phyloP scores from a whole-genome alignment of 169 alveolate genomes.

The Besnoitia besnoiti region DNA sequence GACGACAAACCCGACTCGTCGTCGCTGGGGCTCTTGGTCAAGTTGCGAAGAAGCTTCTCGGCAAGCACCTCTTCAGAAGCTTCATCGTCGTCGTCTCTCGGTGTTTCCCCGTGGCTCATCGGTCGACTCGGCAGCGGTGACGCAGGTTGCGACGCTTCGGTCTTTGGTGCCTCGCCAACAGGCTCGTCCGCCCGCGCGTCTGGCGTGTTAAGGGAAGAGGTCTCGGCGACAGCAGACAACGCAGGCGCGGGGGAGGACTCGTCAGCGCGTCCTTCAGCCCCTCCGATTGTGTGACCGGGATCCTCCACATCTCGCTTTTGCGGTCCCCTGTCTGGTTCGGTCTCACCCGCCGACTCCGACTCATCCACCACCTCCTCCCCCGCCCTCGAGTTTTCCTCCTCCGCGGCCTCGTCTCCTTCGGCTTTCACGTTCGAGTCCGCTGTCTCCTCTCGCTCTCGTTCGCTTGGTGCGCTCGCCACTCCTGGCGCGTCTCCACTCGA shows the following conservation, averaged over 20 bases:
- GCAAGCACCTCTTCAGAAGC: neutral
- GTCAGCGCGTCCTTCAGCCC: neutral
- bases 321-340: neutral
- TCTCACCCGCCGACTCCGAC: neutral
- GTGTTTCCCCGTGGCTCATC: neutral
- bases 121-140: neutral
- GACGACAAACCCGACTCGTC: neutral
- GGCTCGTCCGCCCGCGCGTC: neutral
- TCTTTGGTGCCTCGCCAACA: no score
- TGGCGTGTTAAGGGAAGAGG: neutral
- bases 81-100: neutral
- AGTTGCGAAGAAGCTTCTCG: neutral
- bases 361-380: neutral
- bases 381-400: neutral
- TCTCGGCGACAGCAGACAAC: neutral
- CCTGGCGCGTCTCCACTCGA: neutral
- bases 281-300: neutral
- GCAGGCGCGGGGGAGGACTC: neutral
- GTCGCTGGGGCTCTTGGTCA: neutral
- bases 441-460: neutral
- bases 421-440: neutral
- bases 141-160: neutral
- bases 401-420: neutral
- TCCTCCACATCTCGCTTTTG: neutral
- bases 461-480: neutral